phyloP scores from a whole-genome alignment of 495 filamentous ascomycete species.

The Xylaria flabelliformis region DNA sequence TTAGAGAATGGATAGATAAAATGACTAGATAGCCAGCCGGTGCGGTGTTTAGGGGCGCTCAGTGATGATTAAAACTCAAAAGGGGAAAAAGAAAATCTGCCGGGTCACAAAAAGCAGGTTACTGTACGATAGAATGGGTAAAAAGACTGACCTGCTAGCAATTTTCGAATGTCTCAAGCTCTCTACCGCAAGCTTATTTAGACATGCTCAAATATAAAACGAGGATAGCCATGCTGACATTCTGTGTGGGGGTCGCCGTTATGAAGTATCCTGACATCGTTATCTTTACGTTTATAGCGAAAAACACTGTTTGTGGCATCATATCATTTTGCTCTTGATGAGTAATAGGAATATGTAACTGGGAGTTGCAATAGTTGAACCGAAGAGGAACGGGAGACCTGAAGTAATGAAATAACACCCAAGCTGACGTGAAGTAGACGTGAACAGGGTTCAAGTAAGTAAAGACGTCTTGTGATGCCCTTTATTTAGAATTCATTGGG shows the following conservation, averaged over 20 bases:
- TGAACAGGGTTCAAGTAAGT: background rate
- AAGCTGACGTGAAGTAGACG: background rate
- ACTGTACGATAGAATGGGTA: background rate
- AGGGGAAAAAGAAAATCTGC: background rate
- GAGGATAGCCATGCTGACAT: background rate
- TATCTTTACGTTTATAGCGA: background rate
- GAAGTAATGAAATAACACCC: background rate
- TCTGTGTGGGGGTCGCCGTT: background rate
- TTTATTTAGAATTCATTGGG: background rate
- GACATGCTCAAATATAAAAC: background rate
- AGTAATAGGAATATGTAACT: too few relatives aligned
- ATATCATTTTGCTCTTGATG: background rate
- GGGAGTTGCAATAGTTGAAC: too few relatives aligned
- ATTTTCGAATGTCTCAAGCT: background rate
- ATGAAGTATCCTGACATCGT: background rate
- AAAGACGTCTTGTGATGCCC: background rate
- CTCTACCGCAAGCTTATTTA: background rate
- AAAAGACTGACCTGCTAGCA: background rate
- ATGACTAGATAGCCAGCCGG: background rate
- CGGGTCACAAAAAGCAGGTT: background rate
- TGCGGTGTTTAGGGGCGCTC: background rate
- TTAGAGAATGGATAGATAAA: background rate
- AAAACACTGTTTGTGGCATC: background rate
- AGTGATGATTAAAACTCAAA: background rate
- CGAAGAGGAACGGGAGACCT: background rate